Evolutionary conservation across 352 stramenopile genomes (phyloP), one percentile per base, ranked within the genome.

Genomic region (Globisporangium sylvaticum): DNA sequence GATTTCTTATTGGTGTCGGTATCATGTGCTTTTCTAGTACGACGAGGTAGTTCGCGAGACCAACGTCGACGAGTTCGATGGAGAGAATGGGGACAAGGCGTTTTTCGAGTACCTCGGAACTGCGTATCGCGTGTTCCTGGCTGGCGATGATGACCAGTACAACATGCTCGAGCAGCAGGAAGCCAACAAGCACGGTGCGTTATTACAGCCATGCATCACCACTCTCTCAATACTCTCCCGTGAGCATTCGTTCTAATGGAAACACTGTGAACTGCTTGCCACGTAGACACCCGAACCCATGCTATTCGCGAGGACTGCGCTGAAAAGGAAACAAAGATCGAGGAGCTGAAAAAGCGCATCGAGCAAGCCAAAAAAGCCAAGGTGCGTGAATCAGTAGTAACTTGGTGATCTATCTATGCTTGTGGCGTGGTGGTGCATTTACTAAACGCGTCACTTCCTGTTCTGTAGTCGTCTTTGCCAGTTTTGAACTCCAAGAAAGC

Each of bases 61-160:
- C 31, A 69, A 81, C 15, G 77, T 86, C 8, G 77, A 88, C 7
- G 78, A 90, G 27, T 78, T 88, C 44, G 83, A 91, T 50, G 73
- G 81, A 1, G 83, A 96, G 65, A 91, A 88, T 25, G 83, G 77
- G 25, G 88, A 98, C 64, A 94, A 94, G 39, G 84, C 78, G 7
- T 99, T 99, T 72, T 98, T 99, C 68, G 85, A 93, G 59, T 99
- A 98, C 74, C 71, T 99, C 4, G 77, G 81, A 64, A 86, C 79
- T 27, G 88, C 92, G 5, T 99, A 99, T 74, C 75, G 75, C 42
- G 86, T 88, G 24, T 99, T 99, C 73, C 74, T 99, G 53, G 76
- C 85, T 4, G 92, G 95, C 39, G 92, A 99, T 66, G 96, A 99
- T 66, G 93, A 98, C 37, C 79, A 88, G 58, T 94, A 91, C 68